These are phyloP conservation scores for Withania somnifera DNA, from an alignment of 305 asterid genomes.

Conservation along the genomic window DNA sequence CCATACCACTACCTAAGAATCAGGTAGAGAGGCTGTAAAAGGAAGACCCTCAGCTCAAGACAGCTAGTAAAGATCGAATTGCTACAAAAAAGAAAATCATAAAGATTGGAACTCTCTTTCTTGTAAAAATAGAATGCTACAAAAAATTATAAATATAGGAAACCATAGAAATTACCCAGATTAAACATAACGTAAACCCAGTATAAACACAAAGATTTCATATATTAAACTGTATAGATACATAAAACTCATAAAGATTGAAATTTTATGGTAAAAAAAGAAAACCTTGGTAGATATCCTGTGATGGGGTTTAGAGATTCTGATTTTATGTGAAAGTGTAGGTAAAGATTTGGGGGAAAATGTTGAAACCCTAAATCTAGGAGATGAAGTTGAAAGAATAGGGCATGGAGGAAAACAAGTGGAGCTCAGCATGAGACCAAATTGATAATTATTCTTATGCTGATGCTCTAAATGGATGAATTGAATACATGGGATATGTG, in stretches of 20 bases:
- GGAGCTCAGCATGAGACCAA: constrained; percentile 57
- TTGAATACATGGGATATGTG: constrained; percentile 35
- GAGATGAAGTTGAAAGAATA: constrained; percentile 21
- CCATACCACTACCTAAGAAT: too few relatives aligned
- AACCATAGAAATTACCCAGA: too few relatives aligned
- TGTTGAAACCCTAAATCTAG: constrained; percentile 32
- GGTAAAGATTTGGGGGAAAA: constrained; percentile 28
- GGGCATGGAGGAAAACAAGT: constrained; percentile 46
- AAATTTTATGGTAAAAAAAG: not conserved
- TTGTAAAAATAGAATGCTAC: too few relatives aligned
- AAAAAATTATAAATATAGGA: too few relatives aligned
- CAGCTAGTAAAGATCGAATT: too few relatives aligned
- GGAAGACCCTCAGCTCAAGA: too few relatives aligned
- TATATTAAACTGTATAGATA: not conserved
- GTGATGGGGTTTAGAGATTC: constrained; percentile 27
- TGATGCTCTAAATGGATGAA: constrained; percentile 11
- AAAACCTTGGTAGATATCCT: constrained; percentile 46
- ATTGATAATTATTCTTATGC: too few relatives aligned
- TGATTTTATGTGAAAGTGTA: constrained; percentile 22
- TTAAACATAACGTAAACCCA: not conserved
- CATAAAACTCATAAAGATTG: not conserved
- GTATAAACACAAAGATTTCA: not conserved
- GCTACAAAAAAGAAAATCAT: too few relatives aligned
- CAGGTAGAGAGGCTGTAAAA: too few relatives aligned
- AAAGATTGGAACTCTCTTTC: too few relatives aligned